These are phyloP conservation scores for Naganishia kalamii DNA, from an alignment of 768 basidiomycete species.

Conservation along the genomic window DNA sequence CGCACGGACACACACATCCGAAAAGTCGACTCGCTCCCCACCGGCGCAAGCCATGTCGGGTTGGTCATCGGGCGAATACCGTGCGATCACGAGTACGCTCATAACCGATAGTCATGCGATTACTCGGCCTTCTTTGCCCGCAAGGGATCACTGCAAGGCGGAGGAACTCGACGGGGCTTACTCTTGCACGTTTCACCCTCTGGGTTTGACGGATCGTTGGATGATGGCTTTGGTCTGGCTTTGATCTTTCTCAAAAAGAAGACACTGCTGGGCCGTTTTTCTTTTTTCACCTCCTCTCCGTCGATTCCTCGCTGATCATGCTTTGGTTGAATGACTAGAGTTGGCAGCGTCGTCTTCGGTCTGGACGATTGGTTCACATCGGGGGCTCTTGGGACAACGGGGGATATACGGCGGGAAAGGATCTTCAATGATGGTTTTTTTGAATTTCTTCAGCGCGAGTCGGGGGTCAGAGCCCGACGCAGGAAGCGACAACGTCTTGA, in stretches of 20 bases:
- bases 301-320: conserved; percentile 1
- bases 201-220: conserved; percentile 7
- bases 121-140: background rate
- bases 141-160: background rate
- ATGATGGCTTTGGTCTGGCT: background rate
- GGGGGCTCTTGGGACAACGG: background rate
- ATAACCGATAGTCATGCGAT: conserved; percentile 22
- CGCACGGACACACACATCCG: conserved; percentile 2
- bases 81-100: background rate
- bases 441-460: conserved; percentile 26
- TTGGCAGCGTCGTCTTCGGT: background rate
- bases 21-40: background rate
- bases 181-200: conserved; percentile 21
- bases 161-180: conserved; percentile 27
- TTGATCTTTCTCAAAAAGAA: background rate
- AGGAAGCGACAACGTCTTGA: conserved; percentile 19
- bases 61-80: background rate
- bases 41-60: background rate
- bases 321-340: background rate
- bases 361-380: background rate
- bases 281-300: background rate
- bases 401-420: conserved; percentile 3
- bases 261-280: conserved; percentile 1
- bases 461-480: background rate
- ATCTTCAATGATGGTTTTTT: conserved; percentile 16